These are phyloP conservation scores for Mucor mucedo DNA, from an alignment of 371 early-diverging fungal genomes.

Conservation along the genomic window DNA sequence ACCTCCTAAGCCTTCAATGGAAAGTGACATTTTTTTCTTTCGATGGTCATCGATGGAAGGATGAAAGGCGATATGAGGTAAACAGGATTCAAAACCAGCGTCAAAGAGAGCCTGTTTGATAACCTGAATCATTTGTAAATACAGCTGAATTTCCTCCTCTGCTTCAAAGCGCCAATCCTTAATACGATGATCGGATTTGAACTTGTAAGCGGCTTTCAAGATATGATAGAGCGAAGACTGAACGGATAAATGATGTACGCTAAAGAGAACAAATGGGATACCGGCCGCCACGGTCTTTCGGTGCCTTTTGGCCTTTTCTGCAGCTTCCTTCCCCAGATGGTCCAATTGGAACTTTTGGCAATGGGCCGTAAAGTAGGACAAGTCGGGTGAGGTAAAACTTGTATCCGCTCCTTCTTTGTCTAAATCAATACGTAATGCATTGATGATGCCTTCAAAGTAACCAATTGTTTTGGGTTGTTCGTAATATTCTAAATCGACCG, in stretches of 20 bases:
- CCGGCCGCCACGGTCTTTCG: conserved; percentile 35
- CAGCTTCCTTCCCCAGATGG: conserved; percentile 48
- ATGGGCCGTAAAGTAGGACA: conserved; percentile 59
- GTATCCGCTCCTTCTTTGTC: conserved; percentile 45
- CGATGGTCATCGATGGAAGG: conserved; percentile 45
- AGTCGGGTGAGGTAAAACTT: conserved; percentile 55
- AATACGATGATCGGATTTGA: conserved; percentile 50
- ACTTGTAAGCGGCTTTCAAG: conserved; percentile 60
- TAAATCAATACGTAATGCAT: conserved; percentile 52
- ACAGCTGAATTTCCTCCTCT: conserved; percentile 37
- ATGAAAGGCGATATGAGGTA: conserved; percentile 53
- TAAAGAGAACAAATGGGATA: conserved; percentile 61
- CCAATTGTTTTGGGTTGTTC: conserved; percentile 56
- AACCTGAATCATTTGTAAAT: conserved; percentile 47
- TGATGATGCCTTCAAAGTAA: conserved; percentile 56
- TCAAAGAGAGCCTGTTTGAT: conserved; percentile 45
- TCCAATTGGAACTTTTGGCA: conserved; percentile 69
- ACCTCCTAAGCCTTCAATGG: conserved; percentile 59
- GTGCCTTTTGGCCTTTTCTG: conserved; percentile 19
- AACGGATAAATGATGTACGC: conserved; percentile 35
- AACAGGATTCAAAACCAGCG: conserved; percentile 37
- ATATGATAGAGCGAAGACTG: conserved; percentile 53
- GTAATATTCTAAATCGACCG: conserved; percentile 52
- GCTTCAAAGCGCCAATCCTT: conserved; percentile 63
- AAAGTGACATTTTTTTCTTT: conserved; percentile 39